These are phyloP conservation scores for Laetiporus sulphureus DNA, from an alignment of 1,284 basidiomycete species.

Conservation along the genomic window DNA sequence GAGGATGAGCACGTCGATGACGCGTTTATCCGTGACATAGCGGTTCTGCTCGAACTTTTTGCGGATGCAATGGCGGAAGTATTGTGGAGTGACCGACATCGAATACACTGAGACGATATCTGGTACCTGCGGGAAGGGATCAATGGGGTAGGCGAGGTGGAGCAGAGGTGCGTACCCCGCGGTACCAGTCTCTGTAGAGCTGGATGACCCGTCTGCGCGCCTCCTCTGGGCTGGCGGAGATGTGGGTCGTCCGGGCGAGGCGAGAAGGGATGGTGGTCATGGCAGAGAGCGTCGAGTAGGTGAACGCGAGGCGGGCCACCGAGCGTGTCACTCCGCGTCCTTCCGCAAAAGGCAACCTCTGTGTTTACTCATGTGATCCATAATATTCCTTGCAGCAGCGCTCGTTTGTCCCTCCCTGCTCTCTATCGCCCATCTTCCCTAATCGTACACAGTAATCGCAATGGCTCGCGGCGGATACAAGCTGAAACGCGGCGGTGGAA, in stretches of 20 bases:
- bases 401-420: too few species aligned
- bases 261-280: slow-evolving; percentile 89
- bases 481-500: slow-evolving; percentile 80
- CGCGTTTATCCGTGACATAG: slow-evolving; percentile 75
- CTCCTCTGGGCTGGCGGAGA: slow-evolving; percentile 57
- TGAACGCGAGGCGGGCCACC: slow-evolving; percentile 1
- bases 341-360: too few species aligned
- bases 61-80: slow-evolving; percentile 80
- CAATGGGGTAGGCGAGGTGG: background rate
- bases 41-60: slow-evolving; percentile 86
- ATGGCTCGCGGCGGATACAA: slow-evolving; percentile 63
- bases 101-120: slow-evolving; percentile 86
- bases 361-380: too few species aligned
- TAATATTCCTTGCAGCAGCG: too few species aligned
- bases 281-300: slow-evolving; percentile 4
- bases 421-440: background rate
- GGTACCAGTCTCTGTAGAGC: slow-evolving; percentile 91
- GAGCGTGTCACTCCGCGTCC: too few species aligned
- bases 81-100: slow-evolving; percentile 77
- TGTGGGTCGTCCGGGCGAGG: slow-evolving; percentile 66
- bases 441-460: slow-evolving; percentile 1
- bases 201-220: slow-evolving; percentile 68
- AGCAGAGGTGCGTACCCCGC: slow-evolving; percentile 52
- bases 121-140: slow-evolving; percentile 73
- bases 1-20: slow-evolving; percentile 84